Percentiles rank a stretch among this genome's conserved stretches.
phyloP scores from a whole-genome alignment of 768 basidiomycete genomes.

The Lactarius deliciosus region DNA sequence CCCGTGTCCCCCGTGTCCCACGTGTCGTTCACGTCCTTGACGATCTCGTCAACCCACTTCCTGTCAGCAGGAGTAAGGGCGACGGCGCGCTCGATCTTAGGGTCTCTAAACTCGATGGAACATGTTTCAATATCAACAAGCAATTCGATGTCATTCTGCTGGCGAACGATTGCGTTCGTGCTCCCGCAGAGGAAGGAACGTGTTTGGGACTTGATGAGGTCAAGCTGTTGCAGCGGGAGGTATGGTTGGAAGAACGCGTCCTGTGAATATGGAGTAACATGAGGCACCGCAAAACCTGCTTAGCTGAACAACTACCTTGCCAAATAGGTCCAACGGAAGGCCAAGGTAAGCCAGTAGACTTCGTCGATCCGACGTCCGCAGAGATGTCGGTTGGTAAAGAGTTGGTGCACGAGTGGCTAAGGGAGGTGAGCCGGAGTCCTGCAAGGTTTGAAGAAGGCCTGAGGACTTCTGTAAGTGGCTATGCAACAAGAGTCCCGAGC shows the following conservation, averaged over 20 bases:
- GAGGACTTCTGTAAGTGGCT: slow-evolving; percentile 1
- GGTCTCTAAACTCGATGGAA: slow-evolving; percentile 82
- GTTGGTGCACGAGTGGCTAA: slow-evolving; percentile 61
- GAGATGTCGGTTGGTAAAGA: slow-evolving; percentile 69
- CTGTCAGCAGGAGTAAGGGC: slow-evolving; percentile 88
- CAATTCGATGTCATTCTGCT: slow-evolving; percentile 88
- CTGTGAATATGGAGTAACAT: slow-evolving; percentile 37
- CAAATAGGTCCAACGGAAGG: slow-evolving; percentile 91
- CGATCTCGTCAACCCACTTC: slow-evolving; percentile 97
- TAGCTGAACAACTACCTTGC: slow-evolving; percentile 54
- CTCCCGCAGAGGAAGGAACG: slow-evolving; percentile 90
- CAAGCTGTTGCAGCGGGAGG: slow-evolving; percentile 91
- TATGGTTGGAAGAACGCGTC: slow-evolving; percentile 98
- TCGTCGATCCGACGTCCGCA: slow-evolving; percentile 85
- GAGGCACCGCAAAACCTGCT: not conserved
- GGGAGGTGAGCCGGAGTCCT: slow-evolving; percentile 89
- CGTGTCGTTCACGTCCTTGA: slow-evolving; percentile 79
- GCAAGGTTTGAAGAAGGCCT: slow-evolving; percentile 86
- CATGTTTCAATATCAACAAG: slow-evolving; percentile 90
- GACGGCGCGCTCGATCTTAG: slow-evolving; percentile 71
- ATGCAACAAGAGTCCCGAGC: not conserved
- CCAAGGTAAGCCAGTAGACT: slow-evolving; percentile 92
- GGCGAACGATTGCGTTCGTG: slow-evolving; percentile 93
- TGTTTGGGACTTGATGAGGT: slow-evolving; percentile 70
- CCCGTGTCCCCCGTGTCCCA: slow-evolving; percentile 67